phyloP scores from a whole-genome alignment of 352 stramenopile species.

The Phytophthora sojae region DNA sequence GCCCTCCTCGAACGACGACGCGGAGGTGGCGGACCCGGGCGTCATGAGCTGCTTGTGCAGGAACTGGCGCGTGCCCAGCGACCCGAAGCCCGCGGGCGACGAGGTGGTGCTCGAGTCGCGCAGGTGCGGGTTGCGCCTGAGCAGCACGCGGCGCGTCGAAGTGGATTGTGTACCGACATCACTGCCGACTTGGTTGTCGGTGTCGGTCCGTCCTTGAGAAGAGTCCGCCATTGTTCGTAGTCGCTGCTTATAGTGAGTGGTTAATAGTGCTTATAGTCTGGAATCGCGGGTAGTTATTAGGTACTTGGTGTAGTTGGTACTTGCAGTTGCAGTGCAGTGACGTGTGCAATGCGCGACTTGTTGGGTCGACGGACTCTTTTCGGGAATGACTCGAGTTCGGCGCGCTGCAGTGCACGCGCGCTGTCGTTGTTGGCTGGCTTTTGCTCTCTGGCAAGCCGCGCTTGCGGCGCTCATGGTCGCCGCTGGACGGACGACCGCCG shows the following conservation, averaged over 20 bases:
- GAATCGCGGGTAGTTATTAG: not conserved
- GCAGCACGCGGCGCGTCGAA: constrained; percentile 14
- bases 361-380: constrained; percentile 35
- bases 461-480: not conserved
- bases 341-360: constrained; percentile 14
- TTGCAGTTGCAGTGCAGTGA: constrained; percentile 11
- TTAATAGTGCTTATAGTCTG: not conserved
- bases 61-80: constrained; percentile 34
- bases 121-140: constrained; percentile 42
- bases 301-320: not conserved
- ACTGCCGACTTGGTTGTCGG: not conserved
- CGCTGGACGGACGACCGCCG: constrained; percentile 21
- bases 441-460: too few relatives aligned
- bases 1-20: constrained; percentile 46
- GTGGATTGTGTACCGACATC: not conserved
- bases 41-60: constrained; percentile 44
- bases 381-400: constrained; percentile 23
- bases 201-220: constrained; percentile 13
- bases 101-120: constrained; percentile 3
- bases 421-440: too few relatives aligned
- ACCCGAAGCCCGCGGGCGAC: constrained; percentile 31
- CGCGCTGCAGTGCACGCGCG: not conserved
- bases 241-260: constrained; percentile 8
- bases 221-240: constrained; percentile 26
- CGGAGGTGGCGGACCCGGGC: constrained; percentile 41